Base-by-base conservation (phyloP, 2,329 filamentous ascomycete genomes). In the Aspergillus sp. region DNA sequence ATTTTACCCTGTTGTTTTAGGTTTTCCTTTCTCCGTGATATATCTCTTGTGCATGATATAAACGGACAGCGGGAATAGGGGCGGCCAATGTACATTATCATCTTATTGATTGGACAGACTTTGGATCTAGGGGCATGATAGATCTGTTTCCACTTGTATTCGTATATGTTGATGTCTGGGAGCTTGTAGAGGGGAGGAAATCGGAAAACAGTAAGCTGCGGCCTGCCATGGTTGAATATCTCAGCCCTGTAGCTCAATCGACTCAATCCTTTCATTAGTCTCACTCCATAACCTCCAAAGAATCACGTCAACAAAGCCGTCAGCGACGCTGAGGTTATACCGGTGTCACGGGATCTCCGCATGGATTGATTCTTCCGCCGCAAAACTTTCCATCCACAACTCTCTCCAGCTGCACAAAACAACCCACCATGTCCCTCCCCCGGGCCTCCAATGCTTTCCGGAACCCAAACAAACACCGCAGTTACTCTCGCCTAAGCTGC, bases 51-150 rank as follows among this genome's bases (percentile, higher is more conserved):
- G 64, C 64, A 60, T 60, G 61, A 63, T 62, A 62, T 63, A 62
- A 55, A 61, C 55, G 63, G 60, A 63, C 59, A 61, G 60, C 58
- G 62, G 61, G 63, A 63, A 68, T 68, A 65, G 65, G 71, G 67
- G 67, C 39, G 68, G 67, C 69, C 69, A 73, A 69, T 74, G 72
- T 75, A 75, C 69, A 75, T 74, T 75, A 75, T 73, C 56, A 73
- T 70, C 60, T 65, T 4, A 29, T 57, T 59, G 65, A 58, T 54
- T 62, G 56, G 65, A 62, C 61, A 68, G 63, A 62, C 59, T 64
- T 58, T 65, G 54, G 61, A 64, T 64, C 58, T 54, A 56, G 49
- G 56, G 45, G 54, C 45, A 60, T 26, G 26, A 29, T 29, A 31
- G 26, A 32, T 49, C 32, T 62, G 52, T 18, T 36, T 51, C 26